phyloP scores from a whole-genome alignment of 2,329 filamentous ascomycete species.

The Xenosphaeropsis pyriputrescens region DNA sequence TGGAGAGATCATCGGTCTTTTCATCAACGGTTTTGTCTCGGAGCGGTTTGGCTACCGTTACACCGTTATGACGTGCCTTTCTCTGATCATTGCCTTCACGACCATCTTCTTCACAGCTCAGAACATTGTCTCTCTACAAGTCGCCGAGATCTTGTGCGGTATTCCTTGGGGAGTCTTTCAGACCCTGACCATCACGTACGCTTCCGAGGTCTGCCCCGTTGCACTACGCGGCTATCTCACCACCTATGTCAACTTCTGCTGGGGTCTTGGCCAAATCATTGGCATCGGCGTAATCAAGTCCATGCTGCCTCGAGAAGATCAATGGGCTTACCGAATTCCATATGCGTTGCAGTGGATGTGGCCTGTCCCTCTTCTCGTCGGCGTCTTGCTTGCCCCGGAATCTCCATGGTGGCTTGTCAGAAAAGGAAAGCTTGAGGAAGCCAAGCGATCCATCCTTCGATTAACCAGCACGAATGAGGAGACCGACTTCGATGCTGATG shows the following conservation, averaged over 20 bases:
- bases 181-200: slow-evolving; percentile 22
- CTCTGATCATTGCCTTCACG: slow-evolving; percentile 28
- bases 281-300: slow-evolving; percentile 32
- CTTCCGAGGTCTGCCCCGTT: slow-evolving; percentile 39
- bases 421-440: slow-evolving; percentile 27
- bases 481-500: slow-evolving; percentile 27
- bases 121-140: slow-evolving; percentile 28
- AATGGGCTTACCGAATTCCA: slow-evolving; percentile 36
- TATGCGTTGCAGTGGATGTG: slow-evolving; percentile 38
- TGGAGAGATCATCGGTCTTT: slow-evolving; percentile 30
- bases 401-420: slow-evolving; percentile 35
- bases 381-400: slow-evolving; percentile 30
- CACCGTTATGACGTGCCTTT: slow-evolving; percentile 30
- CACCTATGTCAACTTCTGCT: slow-evolving; percentile 41
- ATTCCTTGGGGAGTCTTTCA: slow-evolving; percentile 34
- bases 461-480: slow-evolving; percentile 22
- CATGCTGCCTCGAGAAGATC: slow-evolving; percentile 26
- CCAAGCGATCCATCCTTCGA: slow-evolving; percentile 21
- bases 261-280: slow-evolving; percentile 34
- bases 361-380: slow-evolving; percentile 31
- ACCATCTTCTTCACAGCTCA: slow-evolving; percentile 34
- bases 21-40: slow-evolving; percentile 31
- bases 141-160: slow-evolving; percentile 33
- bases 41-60: slow-evolving; percentile 35
- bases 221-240: slow-evolving; percentile 38